These are phyloP conservation scores for Spergularia marina DNA, from an alignment of 148 eudicot genomes.

Conservation along the genomic window DNA sequence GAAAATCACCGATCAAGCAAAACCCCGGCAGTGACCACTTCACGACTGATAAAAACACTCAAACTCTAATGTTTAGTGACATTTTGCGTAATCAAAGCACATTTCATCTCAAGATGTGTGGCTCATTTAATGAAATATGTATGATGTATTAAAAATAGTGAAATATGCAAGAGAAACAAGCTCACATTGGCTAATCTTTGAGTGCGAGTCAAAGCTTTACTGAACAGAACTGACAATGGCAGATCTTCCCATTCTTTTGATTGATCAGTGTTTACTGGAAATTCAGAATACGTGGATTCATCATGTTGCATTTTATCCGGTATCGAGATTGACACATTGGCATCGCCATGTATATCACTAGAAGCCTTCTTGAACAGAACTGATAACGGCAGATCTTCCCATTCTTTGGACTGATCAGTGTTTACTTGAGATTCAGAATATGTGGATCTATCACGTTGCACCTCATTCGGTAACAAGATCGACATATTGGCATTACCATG, in stretches of 20 bases:
- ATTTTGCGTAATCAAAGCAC: too few species aligned
- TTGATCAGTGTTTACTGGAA: background rate
- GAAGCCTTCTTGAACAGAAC: conserved; percentile 9
- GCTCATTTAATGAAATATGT: background rate
- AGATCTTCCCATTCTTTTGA: conserved; percentile 32
- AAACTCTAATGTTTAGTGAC: too few species aligned
- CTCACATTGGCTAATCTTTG: conserved; percentile 11
- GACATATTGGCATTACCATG: conserved; percentile 4
- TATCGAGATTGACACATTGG: too few species aligned
- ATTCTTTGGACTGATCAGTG: conserved; percentile 9
- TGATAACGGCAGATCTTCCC: conserved; percentile 39
- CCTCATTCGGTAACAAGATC: conserved; percentile 13
- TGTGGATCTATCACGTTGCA: conserved; percentile 21
- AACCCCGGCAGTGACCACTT: too few species aligned
- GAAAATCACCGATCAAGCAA: too few species aligned
- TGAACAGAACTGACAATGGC: conserved; percentile 28
- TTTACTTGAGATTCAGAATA: conserved; percentile 15
- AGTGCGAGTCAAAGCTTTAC: background rate
- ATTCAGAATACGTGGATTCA: too few species aligned
- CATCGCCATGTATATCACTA: background rate
- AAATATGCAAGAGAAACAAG: background rate
- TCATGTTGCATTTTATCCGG: too few species aligned
- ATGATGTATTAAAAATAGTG: background rate
- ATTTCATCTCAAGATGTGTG: background rate
- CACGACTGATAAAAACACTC: too few species aligned